Conservation (phyloP, 1,284 basidiomycete species). For the Cystobasidiaceae sp. region DNA sequence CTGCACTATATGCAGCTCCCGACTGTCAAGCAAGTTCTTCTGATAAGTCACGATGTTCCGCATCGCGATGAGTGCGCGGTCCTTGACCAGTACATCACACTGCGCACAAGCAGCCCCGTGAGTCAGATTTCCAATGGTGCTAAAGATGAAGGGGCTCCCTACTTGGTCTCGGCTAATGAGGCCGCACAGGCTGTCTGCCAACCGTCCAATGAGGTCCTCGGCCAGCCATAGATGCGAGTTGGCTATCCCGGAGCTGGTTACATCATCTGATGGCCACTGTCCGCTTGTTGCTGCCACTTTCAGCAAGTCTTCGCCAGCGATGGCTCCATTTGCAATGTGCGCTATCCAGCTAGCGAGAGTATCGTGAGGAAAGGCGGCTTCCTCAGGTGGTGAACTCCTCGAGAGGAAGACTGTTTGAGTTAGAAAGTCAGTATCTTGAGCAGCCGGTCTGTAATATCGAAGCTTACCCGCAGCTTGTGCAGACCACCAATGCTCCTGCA, state of each 20-base stretch:
- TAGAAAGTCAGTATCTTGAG: neutral
- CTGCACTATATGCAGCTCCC: constrained; percentile 18
- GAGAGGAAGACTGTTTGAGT: neutral
- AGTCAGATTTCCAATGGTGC: too few relatives aligned
- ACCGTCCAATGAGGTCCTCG: too few relatives aligned
- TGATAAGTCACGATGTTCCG: constrained; percentile 22
- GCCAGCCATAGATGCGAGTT: too few relatives aligned
- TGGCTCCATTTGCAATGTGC: neutral
- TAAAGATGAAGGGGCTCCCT: too few relatives aligned
- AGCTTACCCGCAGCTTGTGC: constrained; percentile 11
- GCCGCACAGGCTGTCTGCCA: too few relatives aligned
- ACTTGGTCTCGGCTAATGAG: too few relatives aligned
- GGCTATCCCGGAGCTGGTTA: neutral
- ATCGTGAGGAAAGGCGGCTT: neutral
- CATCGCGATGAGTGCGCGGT: constrained; percentile 12
- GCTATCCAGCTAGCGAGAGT: neutral
- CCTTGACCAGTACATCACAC: neutral
- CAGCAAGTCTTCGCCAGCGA: neutral
- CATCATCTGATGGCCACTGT: neutral
- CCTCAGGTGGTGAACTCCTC: neutral
- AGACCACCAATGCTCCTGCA: constrained; percentile 19
- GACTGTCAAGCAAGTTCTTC: constrained; percentile 11
- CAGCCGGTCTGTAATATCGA: neutral
- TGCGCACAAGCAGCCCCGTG: neutral
- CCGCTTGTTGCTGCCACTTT: neutral